Evolutionary conservation across 2,329 filamentous ascomycete genomes (phyloP).

Genomic region (Alternaria ethzedia): DNA sequence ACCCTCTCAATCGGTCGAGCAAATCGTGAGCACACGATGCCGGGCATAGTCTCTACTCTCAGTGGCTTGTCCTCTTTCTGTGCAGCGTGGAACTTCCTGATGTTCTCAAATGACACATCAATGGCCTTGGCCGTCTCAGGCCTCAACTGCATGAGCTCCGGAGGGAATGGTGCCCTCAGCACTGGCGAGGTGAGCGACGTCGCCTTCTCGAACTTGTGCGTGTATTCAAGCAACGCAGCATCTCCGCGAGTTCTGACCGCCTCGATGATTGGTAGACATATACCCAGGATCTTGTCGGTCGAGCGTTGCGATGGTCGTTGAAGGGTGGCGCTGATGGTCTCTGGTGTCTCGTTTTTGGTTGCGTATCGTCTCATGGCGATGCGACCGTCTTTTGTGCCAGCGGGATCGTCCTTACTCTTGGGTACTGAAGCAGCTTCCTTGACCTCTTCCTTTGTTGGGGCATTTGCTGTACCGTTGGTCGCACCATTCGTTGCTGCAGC

Average conservation of each 20-base stretch:
- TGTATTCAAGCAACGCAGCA: slow-evolving; percentile 87
- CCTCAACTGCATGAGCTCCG: slow-evolving; percentile 82
- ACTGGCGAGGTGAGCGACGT: slow-evolving; percentile 89
- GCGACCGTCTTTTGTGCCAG: slow-evolving; percentile 59
- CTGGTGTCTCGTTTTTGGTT: slow-evolving; percentile 66
- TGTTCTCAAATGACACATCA: slow-evolving; percentile 92
- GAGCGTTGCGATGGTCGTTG: slow-evolving; percentile 93
- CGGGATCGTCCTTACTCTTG: slow-evolving; percentile 59
- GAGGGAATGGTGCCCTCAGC: slow-evolving; percentile 84
- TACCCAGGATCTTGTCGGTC: slow-evolving; percentile 89
- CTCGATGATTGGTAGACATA: slow-evolving; percentile 90
- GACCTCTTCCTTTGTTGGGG: slow-evolving; percentile 48
- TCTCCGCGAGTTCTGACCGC: slow-evolving; percentile 85
- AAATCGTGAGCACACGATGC: slow-evolving; percentile 93
- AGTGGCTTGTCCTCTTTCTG: slow-evolving; percentile 85
- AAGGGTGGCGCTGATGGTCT: slow-evolving; percentile 74
- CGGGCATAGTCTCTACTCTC: slow-evolving; percentile 95
- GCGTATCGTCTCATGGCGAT: slow-evolving; percentile 86
- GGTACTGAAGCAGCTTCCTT: slow-evolving; percentile 62
- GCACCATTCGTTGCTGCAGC: slow-evolving; percentile 19
- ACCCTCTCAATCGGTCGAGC: slow-evolving; percentile 90
- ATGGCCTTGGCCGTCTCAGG: slow-evolving; percentile 90
- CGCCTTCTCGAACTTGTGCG: slow-evolving; percentile 97
- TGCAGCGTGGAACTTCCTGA: slow-evolving; percentile 89
- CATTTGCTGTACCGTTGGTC: slow-evolving; percentile 25